A percentile compares a stretch with the other conserved stretches of the same genome.
These are phyloP conservation scores for Tricholoma flavovirens DNA, from an alignment of 768 basidiomycete genomes.

Conservation along the genomic window DNA sequence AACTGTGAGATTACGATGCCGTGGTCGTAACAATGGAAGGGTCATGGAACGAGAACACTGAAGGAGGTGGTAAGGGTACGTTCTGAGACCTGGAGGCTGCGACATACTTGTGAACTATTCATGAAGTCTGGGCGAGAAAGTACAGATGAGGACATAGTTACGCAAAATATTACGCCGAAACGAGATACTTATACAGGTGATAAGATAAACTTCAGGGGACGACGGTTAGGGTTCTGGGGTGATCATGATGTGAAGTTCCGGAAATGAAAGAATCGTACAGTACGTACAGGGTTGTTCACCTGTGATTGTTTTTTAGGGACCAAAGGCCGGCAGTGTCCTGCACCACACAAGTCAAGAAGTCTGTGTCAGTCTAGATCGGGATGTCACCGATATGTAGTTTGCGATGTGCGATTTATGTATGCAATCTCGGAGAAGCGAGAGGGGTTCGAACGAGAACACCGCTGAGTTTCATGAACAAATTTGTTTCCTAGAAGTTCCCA, in stretches of 20 bases:
- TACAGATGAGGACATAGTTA: conserved; percentile 14
- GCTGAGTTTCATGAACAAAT: neutral
- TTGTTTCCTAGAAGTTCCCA: neutral
- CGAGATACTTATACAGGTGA: conserved; percentile 3
- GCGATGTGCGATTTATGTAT: neutral
- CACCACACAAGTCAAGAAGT: neutral
- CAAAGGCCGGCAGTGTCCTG: neutral
- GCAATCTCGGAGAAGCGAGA: neutral
- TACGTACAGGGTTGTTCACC: neutral
- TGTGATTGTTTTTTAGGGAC: neutral
- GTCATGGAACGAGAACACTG: neutral
- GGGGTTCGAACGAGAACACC: neutral
- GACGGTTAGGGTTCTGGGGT: conserved; percentile 2
- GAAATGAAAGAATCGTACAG: neutral
- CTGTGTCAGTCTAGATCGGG: neutral
- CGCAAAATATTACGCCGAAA: neutral
- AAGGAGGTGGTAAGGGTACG: neutral
- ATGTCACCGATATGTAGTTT: neutral
- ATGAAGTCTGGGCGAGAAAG: conserved; percentile 4
- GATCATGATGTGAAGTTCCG: neutral
- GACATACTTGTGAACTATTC: conserved; percentile 1
- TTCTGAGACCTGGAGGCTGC: neutral
- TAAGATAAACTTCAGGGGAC: conserved; percentile 1
- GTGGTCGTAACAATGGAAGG: conserved; percentile 2
- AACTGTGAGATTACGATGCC: conserved; percentile 13